Evolutionary conservation across 2,329 filamentous ascomycete genomes (phyloP).

Genomic region (Dothiorella sarmentorum): DNA sequence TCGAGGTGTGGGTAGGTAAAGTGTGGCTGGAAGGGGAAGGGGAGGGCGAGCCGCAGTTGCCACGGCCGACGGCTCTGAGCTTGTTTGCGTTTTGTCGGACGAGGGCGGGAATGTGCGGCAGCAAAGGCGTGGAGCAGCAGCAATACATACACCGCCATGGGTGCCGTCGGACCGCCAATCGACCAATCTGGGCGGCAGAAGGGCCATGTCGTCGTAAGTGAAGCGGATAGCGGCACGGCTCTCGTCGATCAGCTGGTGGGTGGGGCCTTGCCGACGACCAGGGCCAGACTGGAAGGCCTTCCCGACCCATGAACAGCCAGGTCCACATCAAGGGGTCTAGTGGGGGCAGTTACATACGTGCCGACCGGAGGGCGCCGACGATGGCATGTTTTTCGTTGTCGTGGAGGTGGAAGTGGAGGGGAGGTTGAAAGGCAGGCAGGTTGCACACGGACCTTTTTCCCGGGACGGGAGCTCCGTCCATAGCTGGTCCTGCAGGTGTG

Average conservation of each 20-base stretch:
- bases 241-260: constrained; percentile 74
- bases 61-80: constrained; percentile 93
- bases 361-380: too few species aligned
- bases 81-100: constrained; percentile 77
- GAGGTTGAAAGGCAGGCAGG: constrained; percentile 87
- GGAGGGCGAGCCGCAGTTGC: constrained; percentile 95
- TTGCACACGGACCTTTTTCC: too few species aligned
- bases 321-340: constrained; percentile 76
- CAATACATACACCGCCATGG: too few species aligned
- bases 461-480: too few species aligned
- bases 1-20: too few species aligned
- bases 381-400: constrained; percentile 99
- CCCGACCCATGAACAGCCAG: neutral
- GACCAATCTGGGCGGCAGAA: too few species aligned
- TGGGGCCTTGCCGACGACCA: constrained; percentile 65
- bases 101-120: constrained; percentile 59
- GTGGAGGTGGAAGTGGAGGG: constrained; percentile 81
- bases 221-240: constrained; percentile 51
- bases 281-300: too few species aligned
- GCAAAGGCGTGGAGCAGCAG: constrained; percentile 51
- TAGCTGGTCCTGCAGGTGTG: too few species aligned
- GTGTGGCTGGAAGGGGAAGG: too few species aligned
- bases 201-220: too few species aligned
- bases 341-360: constrained; percentile 94
- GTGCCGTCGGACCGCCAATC: constrained; percentile 88